Evolutionary conservation across 2,329 filamentous ascomycete species (phyloP), one percentile per base, ranked within the genome.

Genomic region (Calonectria hongkongensis): DNA sequence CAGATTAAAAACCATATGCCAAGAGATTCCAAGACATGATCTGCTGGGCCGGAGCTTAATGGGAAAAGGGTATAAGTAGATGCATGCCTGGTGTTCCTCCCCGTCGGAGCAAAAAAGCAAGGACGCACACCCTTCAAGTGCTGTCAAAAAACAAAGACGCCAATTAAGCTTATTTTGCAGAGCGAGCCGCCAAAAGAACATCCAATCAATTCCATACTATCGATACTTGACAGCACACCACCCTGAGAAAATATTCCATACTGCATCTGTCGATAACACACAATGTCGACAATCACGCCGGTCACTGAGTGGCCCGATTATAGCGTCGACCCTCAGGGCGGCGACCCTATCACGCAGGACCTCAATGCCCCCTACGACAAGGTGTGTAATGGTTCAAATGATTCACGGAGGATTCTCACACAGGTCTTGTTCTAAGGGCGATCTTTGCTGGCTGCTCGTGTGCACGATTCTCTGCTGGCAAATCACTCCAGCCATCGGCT

Each of bases 321-420:
- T 68, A 77, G 71, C 70, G 78, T 79, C 45, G 79, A 83, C 65
- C 85, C 85, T 6, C 82, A 81, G 2, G 86, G 86, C 30, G 86
- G 85, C n/a, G 79, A 87, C 58, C 85, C 86, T 13, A 78, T 86
- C 51, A 86, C 85, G 0, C 82, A 85, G 60, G 83, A 87, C 63
- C 80, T 87, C 66, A 87, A 86, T 73, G 83, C 85, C 1, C 82
- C 82, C 0, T 87, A 87, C 54, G 84, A 87, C 71, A 87, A 87
- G 77, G 81, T 81, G 43, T 21, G 64, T 48, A 3, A 15, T 15
- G 16, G 12, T 1, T 39, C 12, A 43, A 9, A 2, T n/a, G 1
- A 6, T 4, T 2, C 6, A 45, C 16, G 7, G 16, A n/a, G 1
- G 2, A 47, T 15, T 3, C 74, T 79, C 56, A 79, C 43, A 0